phyloP scores from a whole-genome alignment of 192 early-diverging fungal species.

The Blastocladiella britannica region DNA sequence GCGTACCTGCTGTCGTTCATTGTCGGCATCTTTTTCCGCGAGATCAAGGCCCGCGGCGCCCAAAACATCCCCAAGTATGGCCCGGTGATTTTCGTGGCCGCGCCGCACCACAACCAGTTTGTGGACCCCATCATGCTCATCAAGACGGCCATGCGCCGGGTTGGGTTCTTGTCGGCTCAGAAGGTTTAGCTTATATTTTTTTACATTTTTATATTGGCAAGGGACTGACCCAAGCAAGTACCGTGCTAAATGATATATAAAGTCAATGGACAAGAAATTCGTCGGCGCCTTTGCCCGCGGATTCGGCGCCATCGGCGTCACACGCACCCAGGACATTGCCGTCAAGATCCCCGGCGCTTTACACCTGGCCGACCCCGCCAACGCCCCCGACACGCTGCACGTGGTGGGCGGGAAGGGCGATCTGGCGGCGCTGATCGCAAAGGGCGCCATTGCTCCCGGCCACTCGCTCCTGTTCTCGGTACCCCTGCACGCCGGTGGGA shows the following conservation, averaged over 20 bases:
- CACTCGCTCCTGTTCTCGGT: neutral
- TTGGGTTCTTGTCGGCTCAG: slow-evolving; percentile 34
- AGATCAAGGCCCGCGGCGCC: slow-evolving; percentile 60
- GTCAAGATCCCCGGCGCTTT: neutral
- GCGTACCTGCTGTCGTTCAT: slow-evolving; percentile 42
- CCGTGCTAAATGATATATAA: no score
- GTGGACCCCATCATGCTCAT: slow-evolving; percentile 84
- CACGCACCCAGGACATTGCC: neutral
- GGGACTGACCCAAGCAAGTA: no score
- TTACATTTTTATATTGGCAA: no score
- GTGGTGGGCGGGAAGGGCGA: neutral
- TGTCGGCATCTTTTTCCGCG: slow-evolving; percentile 67
- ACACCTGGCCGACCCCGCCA: neutral
- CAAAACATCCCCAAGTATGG: slow-evolving; percentile 67
- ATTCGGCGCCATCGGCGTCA: slow-evolving; percentile 34
- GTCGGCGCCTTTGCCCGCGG: slow-evolving; percentile 63
- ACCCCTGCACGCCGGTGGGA: neutral
- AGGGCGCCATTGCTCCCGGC: neutral
- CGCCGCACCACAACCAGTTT: slow-evolving; percentile 69
- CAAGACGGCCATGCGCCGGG: slow-evolving; percentile 50
- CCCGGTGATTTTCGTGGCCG: slow-evolving; percentile 84
- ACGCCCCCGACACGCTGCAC: neutral
- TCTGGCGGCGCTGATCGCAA: neutral
- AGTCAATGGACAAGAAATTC: slow-evolving; percentile 63
- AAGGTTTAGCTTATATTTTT: no score